These are phyloP conservation scores for Apiospora malaysiana DNA, from an alignment of 2,329 filamentous ascomycete species.

Conservation along the genomic window DNA sequence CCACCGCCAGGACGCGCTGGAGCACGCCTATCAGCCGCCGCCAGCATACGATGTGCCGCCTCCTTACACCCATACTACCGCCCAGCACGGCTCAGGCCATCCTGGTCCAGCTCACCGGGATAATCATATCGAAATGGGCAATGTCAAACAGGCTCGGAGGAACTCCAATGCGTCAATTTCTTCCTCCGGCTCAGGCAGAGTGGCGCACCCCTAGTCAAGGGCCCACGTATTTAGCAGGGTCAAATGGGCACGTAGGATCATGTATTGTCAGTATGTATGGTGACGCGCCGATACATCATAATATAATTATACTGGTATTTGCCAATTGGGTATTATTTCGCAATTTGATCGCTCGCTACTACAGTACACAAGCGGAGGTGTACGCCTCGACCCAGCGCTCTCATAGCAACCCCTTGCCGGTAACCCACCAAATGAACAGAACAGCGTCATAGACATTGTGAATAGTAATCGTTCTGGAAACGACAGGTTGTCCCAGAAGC, in stretches of 20 bases:
- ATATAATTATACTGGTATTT: background rate
- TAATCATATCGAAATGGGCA: background rate
- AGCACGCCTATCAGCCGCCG: background rate
- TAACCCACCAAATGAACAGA: too few species aligned
- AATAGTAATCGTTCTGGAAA: conserved; percentile 39
- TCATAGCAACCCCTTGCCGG: too few species aligned
- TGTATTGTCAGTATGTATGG: background rate
- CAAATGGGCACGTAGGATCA: too few species aligned
- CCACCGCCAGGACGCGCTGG: background rate
- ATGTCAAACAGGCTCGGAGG: background rate
- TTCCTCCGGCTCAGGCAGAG: background rate
- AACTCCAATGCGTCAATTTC: background rate
- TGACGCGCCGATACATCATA: background rate
- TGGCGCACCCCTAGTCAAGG: background rate
- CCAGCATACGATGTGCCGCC: conserved; percentile 16
- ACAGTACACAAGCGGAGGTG: too few species aligned
- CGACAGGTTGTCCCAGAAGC: conserved; percentile 34
- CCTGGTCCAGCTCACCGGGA: background rate
- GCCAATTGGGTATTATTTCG: too few species aligned
- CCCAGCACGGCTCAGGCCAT: background rate
- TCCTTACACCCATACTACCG: conserved; percentile 25
- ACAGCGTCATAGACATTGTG: conserved; percentile 34
- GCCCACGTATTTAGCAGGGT: too few species aligned
- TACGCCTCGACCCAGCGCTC: too few species aligned
- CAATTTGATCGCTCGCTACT: too few species aligned